Evolutionary conservation across 1,284 basidiomycete species (phyloP), one percentile per base, ranked within the genome.

Genomic region (Irpex sp.): DNA sequence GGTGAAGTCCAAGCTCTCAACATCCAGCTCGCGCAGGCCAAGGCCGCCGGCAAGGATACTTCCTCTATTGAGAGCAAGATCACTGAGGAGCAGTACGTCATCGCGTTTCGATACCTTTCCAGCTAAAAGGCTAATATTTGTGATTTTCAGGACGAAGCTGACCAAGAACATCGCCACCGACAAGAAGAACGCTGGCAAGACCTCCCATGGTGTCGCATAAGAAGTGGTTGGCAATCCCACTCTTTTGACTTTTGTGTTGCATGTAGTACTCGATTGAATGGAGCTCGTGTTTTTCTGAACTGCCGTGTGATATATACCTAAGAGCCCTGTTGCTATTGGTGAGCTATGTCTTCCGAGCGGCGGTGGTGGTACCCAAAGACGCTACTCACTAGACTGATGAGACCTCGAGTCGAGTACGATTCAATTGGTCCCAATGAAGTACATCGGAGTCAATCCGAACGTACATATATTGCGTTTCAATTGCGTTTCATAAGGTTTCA

Each of bases 11-110:
- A 78, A 67, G 77, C 69, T 43, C 65, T 78, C 13, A 74, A 78
- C 61, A 81, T 81, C 71, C 71, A 80, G 77, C 72, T 79, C 59
- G 79, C 78, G 5, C 71, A 78, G 62, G 76, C 75, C 6, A 64
- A 76, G 66, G 78, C 78, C 7, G 63, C 64, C 11, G 77, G 78
- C 53, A 66, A 71, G 39, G 72, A 75, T 61, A 78, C 77, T 7
- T 68, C 74, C 5, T 43, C 58, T 56, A 58, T 75, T 43, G 68
- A 75, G 66, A 61, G 56, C 50, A 68, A 74, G 61, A 62, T 80
- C 36, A 60, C 65, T 0, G 72, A 60, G 21, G 77, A 78, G 67
- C 70, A 74, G 76, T 75, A 64, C 58, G 71, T 68, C 31, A 33
- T 33, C 31, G 31, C 31, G 5, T 33, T 6, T 6, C 31, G 31